Evolutionary conservation across 306 rosid species (phyloP).

Genomic region (Comarum palustre): DNA sequence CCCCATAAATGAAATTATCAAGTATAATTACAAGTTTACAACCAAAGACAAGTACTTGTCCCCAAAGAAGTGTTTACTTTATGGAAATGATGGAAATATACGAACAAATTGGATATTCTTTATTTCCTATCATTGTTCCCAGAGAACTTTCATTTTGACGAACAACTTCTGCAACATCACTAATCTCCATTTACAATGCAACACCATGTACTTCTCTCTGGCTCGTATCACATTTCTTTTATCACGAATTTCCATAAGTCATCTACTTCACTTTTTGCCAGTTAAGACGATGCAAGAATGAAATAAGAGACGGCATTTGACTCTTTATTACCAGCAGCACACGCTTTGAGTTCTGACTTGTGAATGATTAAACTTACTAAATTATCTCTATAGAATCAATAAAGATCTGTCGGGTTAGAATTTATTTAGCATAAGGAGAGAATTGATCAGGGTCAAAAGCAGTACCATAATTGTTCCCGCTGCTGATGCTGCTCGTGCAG

Average conservation of each 20-base stretch:
- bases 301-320: background rate
- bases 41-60: background rate
- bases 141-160: background rate
- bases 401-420: conserved; percentile 5
- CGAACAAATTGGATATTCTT: background rate
- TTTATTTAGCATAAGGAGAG: background rate
- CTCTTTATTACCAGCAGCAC: conserved; percentile 2
- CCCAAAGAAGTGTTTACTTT: background rate
- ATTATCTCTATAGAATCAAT: background rate
- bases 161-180: background rate
- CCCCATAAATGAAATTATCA: conserved; percentile 7
- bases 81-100: background rate
- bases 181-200: conserved; percentile 1
- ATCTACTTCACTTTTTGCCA: background rate
- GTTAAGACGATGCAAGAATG: conserved; percentile 1
- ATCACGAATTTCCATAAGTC: background rate
- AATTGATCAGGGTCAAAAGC: conserved; percentile 20
- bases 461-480: conserved; percentile 82
- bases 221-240: background rate
- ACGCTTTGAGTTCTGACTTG: background rate
- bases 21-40: background rate
- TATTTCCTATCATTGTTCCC: background rate
- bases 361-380: background rate
- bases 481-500: conserved; percentile 85
- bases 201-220: background rate